Evolutionary conservation across 129 eudicot genomes (phyloP), one percentile per base, ranked within the genome.

Genomic region (Artemisia tridentata): DNA sequence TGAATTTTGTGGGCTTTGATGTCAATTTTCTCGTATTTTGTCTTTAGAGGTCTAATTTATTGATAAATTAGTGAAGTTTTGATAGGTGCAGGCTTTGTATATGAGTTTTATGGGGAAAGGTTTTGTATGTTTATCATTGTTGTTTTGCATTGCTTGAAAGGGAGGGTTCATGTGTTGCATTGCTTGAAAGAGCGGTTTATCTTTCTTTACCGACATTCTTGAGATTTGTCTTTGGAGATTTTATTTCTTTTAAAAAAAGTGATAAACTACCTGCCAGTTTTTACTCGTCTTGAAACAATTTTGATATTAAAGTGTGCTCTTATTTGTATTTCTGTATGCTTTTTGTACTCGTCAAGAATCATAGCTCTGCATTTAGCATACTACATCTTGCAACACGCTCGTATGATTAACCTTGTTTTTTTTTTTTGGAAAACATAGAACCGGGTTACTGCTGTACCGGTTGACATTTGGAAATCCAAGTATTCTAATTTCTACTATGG

Each of bases 381-480:
- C 4, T 21, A 51, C 9, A 63, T 38, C 53, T 16, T 64, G 46
- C 62, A 19, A 21, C 50, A 49, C 13, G 53, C 71, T 52, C 15
- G 53, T 41, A 54, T 9, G 54, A 57, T 69, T 60, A 59, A 38
- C 45, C 45, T 13, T 41, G 5, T 61, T 64, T 63, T 4, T 31
- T 12, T 2, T n/a, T 67, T 75, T 3, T 43, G 21, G 43, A 23
- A 53, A 43, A 52, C 54, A 69, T 79, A 93, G 98, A 85, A 67
- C 54, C 75, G 81, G 14, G 60, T 58, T 63, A 38, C 65, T 74
- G 88, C 72, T 71, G 87, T 82, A 27, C 86, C 84, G 23, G 72
- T 93, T 38, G 89, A 89, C 80, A 79, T 93, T 62, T 93, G 98
- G 98, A 84, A 87, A 62, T 93, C 98, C 25, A 82, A 85, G 61